Evolutionary conservation across 2,329 filamentous ascomycete genomes (phyloP).

Genomic region (Exophiala xenobiotica): DNA sequence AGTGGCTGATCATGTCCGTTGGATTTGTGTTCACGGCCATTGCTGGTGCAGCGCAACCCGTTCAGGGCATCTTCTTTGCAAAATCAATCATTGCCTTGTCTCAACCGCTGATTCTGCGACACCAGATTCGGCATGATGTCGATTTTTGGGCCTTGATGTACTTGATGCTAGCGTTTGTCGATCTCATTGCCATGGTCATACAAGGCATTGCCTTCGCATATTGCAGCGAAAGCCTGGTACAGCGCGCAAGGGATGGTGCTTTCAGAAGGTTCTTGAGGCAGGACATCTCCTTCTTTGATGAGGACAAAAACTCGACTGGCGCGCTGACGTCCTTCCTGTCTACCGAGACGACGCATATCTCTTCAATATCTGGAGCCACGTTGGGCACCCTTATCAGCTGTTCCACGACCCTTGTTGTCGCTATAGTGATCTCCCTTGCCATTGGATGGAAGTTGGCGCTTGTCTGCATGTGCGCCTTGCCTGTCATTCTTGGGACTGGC

Average conservation of each 20-base stretch:
- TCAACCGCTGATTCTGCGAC: constrained; percentile 48
- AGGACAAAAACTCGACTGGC: constrained; percentile 83
- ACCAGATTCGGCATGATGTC: constrained; percentile 64
- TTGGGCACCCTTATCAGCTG: constrained; percentile 84
- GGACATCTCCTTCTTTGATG: constrained; percentile 89
- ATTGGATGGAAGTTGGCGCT: constrained; percentile 87
- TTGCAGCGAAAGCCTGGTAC: constrained; percentile 82
- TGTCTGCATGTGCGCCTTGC: constrained; percentile 76
- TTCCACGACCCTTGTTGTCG: constrained; percentile 72
- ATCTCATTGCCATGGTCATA: constrained; percentile 65
- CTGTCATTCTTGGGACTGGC: constrained; percentile 74
- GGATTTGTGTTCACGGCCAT: constrained; percentile 56
- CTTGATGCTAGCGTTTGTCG: constrained; percentile 74
- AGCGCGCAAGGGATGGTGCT: constrained; percentile 75
- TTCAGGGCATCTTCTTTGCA: constrained; percentile 77
- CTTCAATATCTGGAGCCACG: constrained; percentile 82
- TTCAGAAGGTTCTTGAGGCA: constrained; percentile 89
- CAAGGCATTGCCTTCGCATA: constrained; percentile 77
- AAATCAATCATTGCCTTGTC: constrained; percentile 78
- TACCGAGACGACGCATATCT: constrained; percentile 83
- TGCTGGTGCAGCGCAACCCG: constrained; percentile 77
- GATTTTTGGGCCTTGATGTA: constrained; percentile 91
- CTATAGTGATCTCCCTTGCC: constrained; percentile 67
- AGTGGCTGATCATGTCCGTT: constrained; percentile 2
- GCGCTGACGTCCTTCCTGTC: constrained; percentile 85